Base-by-base conservation (phyloP, 1,284 basidiomycete genomes). In the Vanrija pseudolonga region DNA sequence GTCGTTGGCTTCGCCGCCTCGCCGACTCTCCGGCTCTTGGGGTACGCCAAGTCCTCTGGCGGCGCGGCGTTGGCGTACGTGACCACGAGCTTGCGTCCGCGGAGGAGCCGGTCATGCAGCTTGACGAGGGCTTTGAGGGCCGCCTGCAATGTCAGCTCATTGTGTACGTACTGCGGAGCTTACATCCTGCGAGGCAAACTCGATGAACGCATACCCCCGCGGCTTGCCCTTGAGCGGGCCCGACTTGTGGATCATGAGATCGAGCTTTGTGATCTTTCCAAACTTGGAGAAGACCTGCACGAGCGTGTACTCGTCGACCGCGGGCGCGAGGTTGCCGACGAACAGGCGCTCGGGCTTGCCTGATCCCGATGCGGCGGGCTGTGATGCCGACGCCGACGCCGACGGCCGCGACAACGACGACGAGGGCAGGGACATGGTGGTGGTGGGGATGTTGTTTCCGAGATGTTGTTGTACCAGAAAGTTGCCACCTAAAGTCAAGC, bases 241-340 rank as follows among this genome's bases (percentile, higher is more conserved):
- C 0, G 85, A 80, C 78, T 95, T 97, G 81, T 98, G 94, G 70
- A 95, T 96, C 64, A 98, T 82, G 72, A 87, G 95, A 74, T 98
- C 95, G 55, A 97, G 83, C 65, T 93, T 91, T 39, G 89, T 83
- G 57, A 98, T 83, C 74, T 89, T 92, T 59, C 95, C 95, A 68
- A 86, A 92, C 76, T 89, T 93, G 42, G 85, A 83, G 76, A 97
- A 97, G 32, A 93, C 77, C 72, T 94, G 88, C 20, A 97, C 83
- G 32, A 98, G 82, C 7, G 89, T 81, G 74, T 91, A 94, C 86
- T 98, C 93, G 78, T 96, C 90, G 36, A 96, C 88, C 2, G 85
- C 83, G 0, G 88, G 83, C 64, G 90, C 85, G 26, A 98, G 80
- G 71, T 97, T 97, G 40, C 94, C 94, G 45, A 98, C 82, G 67